Evolutionary conservation across 768 basidiomycete genomes (phyloP).

Genomic region (Hysterangium stoloniferum): DNA sequence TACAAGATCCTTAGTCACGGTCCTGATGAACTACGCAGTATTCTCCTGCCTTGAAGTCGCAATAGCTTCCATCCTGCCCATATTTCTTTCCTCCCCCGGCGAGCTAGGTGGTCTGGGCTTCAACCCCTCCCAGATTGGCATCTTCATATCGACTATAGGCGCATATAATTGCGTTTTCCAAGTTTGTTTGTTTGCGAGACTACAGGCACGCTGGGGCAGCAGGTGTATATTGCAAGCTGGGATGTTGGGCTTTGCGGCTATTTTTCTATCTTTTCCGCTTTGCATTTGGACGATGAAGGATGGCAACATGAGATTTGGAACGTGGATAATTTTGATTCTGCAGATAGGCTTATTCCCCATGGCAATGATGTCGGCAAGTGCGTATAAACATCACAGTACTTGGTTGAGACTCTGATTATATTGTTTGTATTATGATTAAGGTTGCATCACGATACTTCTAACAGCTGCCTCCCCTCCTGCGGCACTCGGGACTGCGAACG

Average conservation of each 20-base stretch:
- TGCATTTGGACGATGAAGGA: conserved; percentile 22
- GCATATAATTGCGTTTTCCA: conserved; percentile 32
- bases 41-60: conserved; percentile 33
- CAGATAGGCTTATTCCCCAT: conserved; percentile 17
- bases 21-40: conserved; percentile 27
- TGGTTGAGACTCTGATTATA: not conserved
- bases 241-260: conserved; percentile 18
- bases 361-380: conserved; percentile 6
- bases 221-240: conserved; percentile 25
- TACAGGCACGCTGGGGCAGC: conserved; percentile 29
- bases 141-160: conserved; percentile 29
- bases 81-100: conserved; percentile 33
- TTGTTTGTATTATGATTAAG: conserved; percentile 26
- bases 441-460: conserved; percentile 66
- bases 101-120: conserved; percentile 32
- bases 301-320: conserved; percentile 26
- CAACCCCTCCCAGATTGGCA: conserved; percentile 31
- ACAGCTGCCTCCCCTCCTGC: conserved; percentile 53
- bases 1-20: conserved; percentile 25
- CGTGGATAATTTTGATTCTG: conserved; percentile 36
- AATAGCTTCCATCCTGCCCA: conserved; percentile 29
- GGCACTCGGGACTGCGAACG: conserved; percentile 46
- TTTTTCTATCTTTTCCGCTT: conserved; percentile 24
- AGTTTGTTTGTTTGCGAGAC: conserved; percentile 29
- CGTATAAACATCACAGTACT: not conserved